Conservation (phyloP, 345 rosid species). For the Ricinus communis region DNA sequence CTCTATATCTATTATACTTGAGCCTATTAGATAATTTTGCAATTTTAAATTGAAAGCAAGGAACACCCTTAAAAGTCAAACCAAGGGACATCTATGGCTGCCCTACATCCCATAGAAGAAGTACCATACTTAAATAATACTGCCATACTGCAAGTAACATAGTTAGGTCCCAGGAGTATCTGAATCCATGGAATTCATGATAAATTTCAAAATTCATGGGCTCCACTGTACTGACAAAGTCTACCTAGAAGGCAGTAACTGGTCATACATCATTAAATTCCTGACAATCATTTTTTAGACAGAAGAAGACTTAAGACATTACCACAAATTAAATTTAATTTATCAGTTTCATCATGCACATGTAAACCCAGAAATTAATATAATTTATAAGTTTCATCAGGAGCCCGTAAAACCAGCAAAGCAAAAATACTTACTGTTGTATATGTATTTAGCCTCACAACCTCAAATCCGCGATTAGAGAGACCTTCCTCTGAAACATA, state of each 20-base stretch:
- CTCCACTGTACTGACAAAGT: background rate
- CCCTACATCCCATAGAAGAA: slow-evolving; percentile 5
- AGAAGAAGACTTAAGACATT: background rate
- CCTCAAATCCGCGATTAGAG: slow-evolving; percentile 85
- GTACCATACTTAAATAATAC: background rate
- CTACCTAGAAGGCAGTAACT: background rate
- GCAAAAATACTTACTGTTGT: slow-evolving; percentile 65
- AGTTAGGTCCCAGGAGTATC: background rate
- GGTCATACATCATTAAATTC: background rate
- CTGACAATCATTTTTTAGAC: background rate
- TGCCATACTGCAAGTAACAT: background rate
- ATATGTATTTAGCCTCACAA: slow-evolving; percentile 84
- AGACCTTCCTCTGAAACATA: slow-evolving; percentile 77
- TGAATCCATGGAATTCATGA: background rate
- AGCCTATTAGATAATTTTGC: too few species aligned
- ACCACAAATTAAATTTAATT: background rate
- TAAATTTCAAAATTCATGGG: background rate
- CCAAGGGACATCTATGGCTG: background rate
- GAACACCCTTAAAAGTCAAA: background rate
- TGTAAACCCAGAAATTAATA: too few species aligned
- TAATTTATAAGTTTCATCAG: background rate
- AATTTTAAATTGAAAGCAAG: background rate
- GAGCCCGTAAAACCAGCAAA: background rate
- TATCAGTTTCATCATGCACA: background rate
- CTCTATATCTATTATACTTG: too few species aligned